phyloP scores from a whole-genome alignment of 257 asterid genomes.

The Linaria vulgaris region DNA sequence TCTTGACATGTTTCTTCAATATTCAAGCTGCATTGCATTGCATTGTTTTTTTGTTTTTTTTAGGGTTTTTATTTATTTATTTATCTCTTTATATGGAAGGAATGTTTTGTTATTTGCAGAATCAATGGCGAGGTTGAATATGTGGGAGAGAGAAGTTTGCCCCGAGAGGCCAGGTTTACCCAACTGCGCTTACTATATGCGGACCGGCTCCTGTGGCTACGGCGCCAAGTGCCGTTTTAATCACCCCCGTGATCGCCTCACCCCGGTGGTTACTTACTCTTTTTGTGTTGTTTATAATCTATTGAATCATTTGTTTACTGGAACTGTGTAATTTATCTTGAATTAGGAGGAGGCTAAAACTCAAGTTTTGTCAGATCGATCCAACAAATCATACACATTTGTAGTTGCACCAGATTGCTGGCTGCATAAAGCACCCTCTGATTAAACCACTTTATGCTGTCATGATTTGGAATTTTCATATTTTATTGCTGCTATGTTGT shows the following conservation, averaged over 20 bases:
- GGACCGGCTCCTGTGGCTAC: slow-evolving; percentile 82
- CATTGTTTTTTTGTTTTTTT: too few species aligned
- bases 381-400: too few species aligned
- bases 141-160: slow-evolving; percentile 57
- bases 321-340: not conserved
- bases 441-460: too few species aligned
- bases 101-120: slow-evolving; percentile 37
- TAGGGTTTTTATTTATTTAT: slow-evolving; percentile 35
- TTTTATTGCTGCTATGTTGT: not conserved
- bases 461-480: slow-evolving; percentile 4
- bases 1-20: slow-evolving; percentile 7
- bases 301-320: not conserved
- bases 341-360: too few species aligned
- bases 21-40: slow-evolving; percentile 25
- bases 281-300: not conserved
- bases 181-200: slow-evolving; percentile 70
- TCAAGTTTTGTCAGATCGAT: too few species aligned
- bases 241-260: slow-evolving; percentile 70
- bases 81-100: too few species aligned
- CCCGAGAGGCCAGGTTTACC: slow-evolving; percentile 76
- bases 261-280: slow-evolving; percentile 37
- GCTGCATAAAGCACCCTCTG: too few species aligned
- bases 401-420: too few species aligned
- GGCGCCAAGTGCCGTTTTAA: slow-evolving; percentile 82
- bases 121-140: slow-evolving; percentile 53